Conservation (phyloP, 257 asterid species). For the Solanum pennellii region DNA sequence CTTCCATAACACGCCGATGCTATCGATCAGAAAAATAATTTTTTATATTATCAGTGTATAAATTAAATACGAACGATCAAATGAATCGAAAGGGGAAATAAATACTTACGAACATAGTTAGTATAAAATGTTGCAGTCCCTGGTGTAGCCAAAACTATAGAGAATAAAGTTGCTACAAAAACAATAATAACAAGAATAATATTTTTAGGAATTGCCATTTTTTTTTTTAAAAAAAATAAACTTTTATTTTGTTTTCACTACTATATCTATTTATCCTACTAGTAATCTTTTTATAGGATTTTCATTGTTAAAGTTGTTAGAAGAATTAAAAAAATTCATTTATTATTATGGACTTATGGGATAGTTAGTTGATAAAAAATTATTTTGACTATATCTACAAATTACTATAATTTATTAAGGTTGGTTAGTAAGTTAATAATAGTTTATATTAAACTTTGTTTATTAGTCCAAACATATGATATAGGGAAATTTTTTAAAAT, state of each 20-base stretch:
- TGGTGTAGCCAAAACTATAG: slow-evolving; percentile 16
- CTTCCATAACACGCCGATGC: background rate
- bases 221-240: background rate
- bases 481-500: too few species aligned
- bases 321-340: too few species aligned
- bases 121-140: slow-evolving; percentile 38
- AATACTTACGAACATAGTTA: slow-evolving; percentile 20
- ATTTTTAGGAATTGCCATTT: background rate
- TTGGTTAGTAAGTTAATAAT: too few species aligned
- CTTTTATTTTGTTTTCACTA: background rate
- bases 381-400: background rate
- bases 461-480: background rate
- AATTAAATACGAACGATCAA: background rate
- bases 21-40: background rate
- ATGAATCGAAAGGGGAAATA: background rate
- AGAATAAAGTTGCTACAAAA: slow-evolving; percentile 3
- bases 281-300: background rate
- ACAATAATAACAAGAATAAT: background rate
- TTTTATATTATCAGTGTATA: background rate
- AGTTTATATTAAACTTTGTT: background rate
- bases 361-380: background rate
- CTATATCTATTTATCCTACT: background rate
- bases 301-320: background rate
- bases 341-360: background rate
- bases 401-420: background rate